Evolutionary conservation across 495 filamentous ascomycete species (phyloP), one percentile per base, ranked within the genome.

Genomic region (Daldinia grandis): DNA sequence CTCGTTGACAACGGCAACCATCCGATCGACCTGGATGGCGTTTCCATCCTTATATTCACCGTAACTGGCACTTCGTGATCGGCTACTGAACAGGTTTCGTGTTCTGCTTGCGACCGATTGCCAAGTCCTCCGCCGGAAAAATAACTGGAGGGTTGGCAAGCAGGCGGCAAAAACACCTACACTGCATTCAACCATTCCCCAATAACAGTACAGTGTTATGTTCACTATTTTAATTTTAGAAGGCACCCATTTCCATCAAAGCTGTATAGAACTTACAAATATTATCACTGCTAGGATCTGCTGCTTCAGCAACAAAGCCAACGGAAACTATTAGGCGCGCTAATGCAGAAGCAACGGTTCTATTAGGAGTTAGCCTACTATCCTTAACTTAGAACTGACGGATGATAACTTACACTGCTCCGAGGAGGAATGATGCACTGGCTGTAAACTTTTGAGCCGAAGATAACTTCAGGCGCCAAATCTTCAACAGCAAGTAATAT

Each of bases 401-500:
- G 15, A 0, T 33, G 21, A 50, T 35, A 38, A 60, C 74, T 60
- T 65, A 74, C 72, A 71, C 66, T 25, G 62, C 38, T 31, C 76
- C 76, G 28, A 78, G 61, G 2, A 76, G 68, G 27, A 78, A 78
- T 4, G 71, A 56, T 8, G 50, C 69, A 14, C 17, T 65, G n/a
- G 57, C 47, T 5, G 68, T 40, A 9, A 76, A 38, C 54, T 74
- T 77, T 37, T 74, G 70, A 12, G 27, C 35, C 1, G 49, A 54
- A 4, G 68, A 60, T 8, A 78, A 21, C 31, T 66, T 71, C 8
- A 76, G 27, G 2, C 65, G 71, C 74, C 76, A 78, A 50, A 78
- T 66, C 76, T 78, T n/a, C 5, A 19, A 12, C 4, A 15, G 10
- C 38, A 19, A 12, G 4, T 27, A 54, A 0, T 42, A 30, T 42